Conservation (phyloP, 2,329 filamentous ascomycete species). For the Sporothrix inflata region DNA sequence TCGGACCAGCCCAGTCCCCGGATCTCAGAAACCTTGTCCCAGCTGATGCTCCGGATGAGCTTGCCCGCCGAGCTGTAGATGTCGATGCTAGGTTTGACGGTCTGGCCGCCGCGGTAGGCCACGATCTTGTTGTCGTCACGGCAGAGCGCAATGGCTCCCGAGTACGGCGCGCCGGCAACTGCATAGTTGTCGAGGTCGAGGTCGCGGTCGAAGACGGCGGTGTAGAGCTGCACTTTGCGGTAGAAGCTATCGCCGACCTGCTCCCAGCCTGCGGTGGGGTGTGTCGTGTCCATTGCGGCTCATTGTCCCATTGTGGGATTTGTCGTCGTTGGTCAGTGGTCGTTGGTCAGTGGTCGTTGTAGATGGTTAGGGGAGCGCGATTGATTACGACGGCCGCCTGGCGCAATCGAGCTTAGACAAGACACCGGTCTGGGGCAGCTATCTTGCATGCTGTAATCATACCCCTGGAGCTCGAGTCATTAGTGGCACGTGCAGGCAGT, state of each 20-base stretch:
- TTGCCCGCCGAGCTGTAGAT: conserved; percentile 93
- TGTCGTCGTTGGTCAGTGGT: neutral
- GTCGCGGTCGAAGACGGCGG: conserved; percentile 88
- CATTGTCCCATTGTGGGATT: conserved; percentile 29
- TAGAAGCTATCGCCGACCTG: conserved; percentile 92
- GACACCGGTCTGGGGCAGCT: neutral
- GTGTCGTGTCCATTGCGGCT: conserved; percentile 57
- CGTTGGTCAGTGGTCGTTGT: neutral
- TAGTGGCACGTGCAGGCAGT: conserved; percentile 28
- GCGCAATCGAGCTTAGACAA: conserved; percentile 5
- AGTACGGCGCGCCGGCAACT: conserved; percentile 88
- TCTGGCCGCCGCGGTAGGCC: conserved; percentile 71
- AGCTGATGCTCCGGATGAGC: conserved; percentile 81
- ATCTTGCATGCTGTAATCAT: neutral
- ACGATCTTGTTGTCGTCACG: conserved; percentile 86
- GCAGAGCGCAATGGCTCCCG: conserved; percentile 87
- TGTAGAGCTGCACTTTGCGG: conserved; percentile 91
- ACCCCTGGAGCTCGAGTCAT: conserved; percentile 16
- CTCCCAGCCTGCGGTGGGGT: conserved; percentile 89
- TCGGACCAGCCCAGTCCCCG: conserved; percentile 94
- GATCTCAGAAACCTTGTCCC: conserved; percentile 82
- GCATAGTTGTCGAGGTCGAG: conserved; percentile 94
- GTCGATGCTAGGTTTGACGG: conserved; percentile 82
- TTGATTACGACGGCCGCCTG: conserved; percentile 3
- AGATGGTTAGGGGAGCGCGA: neutral